Evolutionary conservation across 352 stramenopile species (phyloP), one percentile per base, ranked within the genome.

Genomic region (Phytophthora ramorum): DNA sequence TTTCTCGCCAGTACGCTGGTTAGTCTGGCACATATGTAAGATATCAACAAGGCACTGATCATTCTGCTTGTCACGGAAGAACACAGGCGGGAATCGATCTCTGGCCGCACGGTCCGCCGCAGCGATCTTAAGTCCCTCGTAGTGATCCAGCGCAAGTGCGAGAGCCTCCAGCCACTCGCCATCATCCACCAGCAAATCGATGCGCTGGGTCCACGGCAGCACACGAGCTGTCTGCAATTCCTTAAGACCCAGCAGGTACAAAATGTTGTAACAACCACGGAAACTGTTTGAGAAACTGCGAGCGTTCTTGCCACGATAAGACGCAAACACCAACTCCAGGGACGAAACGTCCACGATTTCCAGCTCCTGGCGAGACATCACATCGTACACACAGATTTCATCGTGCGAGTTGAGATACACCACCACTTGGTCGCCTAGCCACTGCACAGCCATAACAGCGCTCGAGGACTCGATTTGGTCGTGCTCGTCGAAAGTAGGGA

Each of bases 151-250:
- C 7, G 95, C 93, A n/a, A 99, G 76, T 24, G 95, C 94, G 14
- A 99, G 84, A 2, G 96, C 97, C 71, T 99, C 96, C 6, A 99
- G 82, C 97, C 97, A 99, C 76, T 99, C 95, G 43, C 97, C 97
- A 67, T 98, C 92, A 53, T 98, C 91, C 48, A 99, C 92, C 14
- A 99, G 74, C 38, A 90, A 94, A 52, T 98, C 92, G 47, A 99
- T 98, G 56, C 95, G 89, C 63, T 97, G 82, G 28, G 85, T 96
- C 78, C 95, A 98, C 22, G 92, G 92, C 47, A 98, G 79, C 35
- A 98, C 87, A 16, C 91, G 90, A 40, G 97, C 90, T 1, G 85
- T 90, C 51, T 97, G 87, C 4, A 99, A 69, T 70, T 98, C 92
- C 70, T 97, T 93, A 52, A 97, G 75, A 59, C 95, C 97, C 16